These are phyloP conservation scores for Stenocarpella maydis DNA, from an alignment of 2,329 filamentous ascomycete genomes.

Conservation along the genomic window DNA sequence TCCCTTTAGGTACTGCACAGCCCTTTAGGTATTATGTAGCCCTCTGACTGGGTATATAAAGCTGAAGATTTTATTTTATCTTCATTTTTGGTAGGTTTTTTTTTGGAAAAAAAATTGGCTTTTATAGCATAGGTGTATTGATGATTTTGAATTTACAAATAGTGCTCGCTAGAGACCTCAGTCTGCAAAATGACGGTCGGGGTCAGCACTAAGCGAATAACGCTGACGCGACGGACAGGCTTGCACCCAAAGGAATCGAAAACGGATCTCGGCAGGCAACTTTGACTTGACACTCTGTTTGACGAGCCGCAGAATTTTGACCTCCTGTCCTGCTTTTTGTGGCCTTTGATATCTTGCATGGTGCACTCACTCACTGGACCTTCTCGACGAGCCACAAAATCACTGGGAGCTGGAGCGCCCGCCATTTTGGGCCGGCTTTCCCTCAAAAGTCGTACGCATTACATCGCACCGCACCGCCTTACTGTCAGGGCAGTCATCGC, in stretches of 20 bases:
- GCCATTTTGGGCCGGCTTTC: background rate
- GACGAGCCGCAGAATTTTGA: slow-evolving; percentile 15
- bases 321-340: background rate
- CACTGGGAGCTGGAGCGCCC: background rate
- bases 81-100: too few relatives aligned
- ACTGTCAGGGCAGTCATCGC: slow-evolving; percentile 22
- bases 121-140: too few relatives aligned
- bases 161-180: too few relatives aligned
- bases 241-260: background rate
- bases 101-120: too few relatives aligned
- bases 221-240: slow-evolving; percentile 6
- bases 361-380: background rate
- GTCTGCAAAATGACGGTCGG: too few relatives aligned
- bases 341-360: background rate
- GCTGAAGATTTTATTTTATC: too few relatives aligned
- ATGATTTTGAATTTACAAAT: too few relatives aligned
- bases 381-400: background rate
- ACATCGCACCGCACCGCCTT: background rate
- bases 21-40: too few relatives aligned
- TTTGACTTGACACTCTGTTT: background rate
- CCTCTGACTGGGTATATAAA: too few relatives aligned
- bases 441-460: slow-evolving; percentile 1
- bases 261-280: slow-evolving; percentile 27
- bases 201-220: too few relatives aligned
- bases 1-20: too few relatives aligned